phyloP scores from a whole-genome alignment of 805 yeast genomes.

The Myxozyma neglecta region DNA sequence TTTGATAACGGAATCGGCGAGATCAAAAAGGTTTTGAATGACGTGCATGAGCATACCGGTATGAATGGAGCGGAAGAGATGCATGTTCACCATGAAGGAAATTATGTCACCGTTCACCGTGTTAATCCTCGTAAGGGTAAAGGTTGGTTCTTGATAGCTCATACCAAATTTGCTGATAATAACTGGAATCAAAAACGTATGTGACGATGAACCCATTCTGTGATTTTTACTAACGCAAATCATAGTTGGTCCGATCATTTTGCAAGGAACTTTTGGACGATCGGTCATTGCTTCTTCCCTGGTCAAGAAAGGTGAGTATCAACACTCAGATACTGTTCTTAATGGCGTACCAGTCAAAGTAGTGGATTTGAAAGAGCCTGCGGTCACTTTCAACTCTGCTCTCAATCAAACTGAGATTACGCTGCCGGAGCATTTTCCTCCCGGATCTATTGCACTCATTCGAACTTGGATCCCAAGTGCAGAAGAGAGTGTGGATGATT shows the following conservation, averaged over 20 bases:
- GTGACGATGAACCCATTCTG: no score
- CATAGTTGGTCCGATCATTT: slow-evolving; percentile 36
- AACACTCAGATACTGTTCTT: slow-evolving; percentile 46
- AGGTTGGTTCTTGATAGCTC: slow-evolving; percentile 86
- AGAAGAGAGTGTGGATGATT: slow-evolving; percentile 62
- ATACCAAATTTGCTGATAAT: slow-evolving; percentile 67
- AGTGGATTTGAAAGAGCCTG: slow-evolving; percentile 52
- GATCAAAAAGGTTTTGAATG: slow-evolving; percentile 53
- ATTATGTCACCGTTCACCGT: slow-evolving; percentile 86
- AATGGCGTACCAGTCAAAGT: slow-evolving; percentile 68
- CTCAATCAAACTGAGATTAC: slow-evolving; percentile 53
- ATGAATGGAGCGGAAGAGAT: slow-evolving; percentile 72
- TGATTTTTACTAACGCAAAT: no score
- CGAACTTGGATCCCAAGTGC: slow-evolving; percentile 68
- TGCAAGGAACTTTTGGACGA: slow-evolving; percentile 42
- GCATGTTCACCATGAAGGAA: slow-evolving; percentile 93
- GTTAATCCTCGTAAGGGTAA: slow-evolving; percentile 78
- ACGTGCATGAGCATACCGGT: slow-evolving; percentile 43
- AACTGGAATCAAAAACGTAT: slow-evolving; percentile 35
- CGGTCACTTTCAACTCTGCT: slow-evolving; percentile 46
- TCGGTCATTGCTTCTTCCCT: slow-evolving; percentile 61
- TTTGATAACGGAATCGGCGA: slow-evolving; percentile 64
- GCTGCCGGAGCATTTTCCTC: slow-evolving; percentile 68
- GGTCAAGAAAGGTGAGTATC: slow-evolving; percentile 51
- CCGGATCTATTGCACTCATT: slow-evolving; percentile 86